Conservation (phyloP, 306 rosid species). For the Cercis canadensis region DNA sequence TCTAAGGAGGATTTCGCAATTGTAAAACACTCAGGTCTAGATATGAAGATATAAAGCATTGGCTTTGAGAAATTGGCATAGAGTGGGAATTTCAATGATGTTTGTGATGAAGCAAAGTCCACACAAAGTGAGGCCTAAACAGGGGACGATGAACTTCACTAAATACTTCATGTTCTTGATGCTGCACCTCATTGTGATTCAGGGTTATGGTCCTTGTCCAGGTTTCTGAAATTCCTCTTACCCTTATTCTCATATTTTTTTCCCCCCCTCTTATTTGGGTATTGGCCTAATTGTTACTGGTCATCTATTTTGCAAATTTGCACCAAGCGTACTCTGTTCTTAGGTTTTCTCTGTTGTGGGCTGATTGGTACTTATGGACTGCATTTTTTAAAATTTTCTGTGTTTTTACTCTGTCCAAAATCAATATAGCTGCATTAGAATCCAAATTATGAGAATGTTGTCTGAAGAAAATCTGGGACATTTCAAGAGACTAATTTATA, state of each 20-base stretch:
- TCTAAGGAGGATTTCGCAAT: background rate
- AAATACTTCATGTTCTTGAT: slow-evolving; percentile 27
- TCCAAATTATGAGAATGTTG: slow-evolving; percentile 24
- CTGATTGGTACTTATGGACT: background rate
- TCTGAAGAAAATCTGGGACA: slow-evolving; percentile 4
- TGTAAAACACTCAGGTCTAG: slow-evolving; percentile 5
- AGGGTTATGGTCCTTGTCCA: slow-evolving; percentile 31
- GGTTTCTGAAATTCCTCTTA: too few relatives aligned
- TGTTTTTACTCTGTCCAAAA: background rate
- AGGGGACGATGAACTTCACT: slow-evolving; percentile 27
- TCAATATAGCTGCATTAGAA: background rate
- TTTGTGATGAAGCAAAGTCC: slow-evolving; percentile 28
- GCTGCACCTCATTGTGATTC: slow-evolving; percentile 24
- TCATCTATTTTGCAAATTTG: background rate
- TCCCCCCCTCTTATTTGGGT: background rate
- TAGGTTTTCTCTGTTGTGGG: background rate
- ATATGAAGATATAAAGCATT: background rate
- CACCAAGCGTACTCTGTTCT: slow-evolving; percentile 6
- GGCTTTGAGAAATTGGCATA: slow-evolving; percentile 24
- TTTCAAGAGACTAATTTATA: slow-evolving; percentile 47
- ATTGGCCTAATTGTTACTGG: background rate
- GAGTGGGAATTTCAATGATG: slow-evolving; percentile 20
- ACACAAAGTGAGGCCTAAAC: slow-evolving; percentile 10
- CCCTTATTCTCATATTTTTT: slow-evolving; percentile 1
- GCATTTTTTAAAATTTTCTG: too few relatives aligned